phyloP scores from a whole-genome alignment of 2,329 filamentous ascomycete genomes.

The Colletotrichum higginsianum region DNA sequence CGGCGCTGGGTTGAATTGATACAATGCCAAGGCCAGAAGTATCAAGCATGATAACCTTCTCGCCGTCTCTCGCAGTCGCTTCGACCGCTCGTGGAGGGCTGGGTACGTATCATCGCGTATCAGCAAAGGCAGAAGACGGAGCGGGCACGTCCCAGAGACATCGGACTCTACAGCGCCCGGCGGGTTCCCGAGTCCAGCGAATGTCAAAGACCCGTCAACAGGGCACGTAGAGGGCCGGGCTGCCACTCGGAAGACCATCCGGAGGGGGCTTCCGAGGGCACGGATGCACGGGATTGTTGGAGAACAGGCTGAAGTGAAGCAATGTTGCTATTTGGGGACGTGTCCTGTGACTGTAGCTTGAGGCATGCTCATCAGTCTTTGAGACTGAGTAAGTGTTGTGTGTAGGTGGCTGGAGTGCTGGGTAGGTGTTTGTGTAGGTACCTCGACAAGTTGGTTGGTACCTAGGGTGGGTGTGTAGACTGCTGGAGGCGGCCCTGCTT shows the following conservation, averaged over 20 bases:
- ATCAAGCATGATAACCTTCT: conserved; percentile 30
- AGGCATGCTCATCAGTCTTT: neutral
- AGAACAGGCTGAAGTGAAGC: neutral
- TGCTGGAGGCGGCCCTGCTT: neutral
- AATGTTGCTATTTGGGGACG: neutral
- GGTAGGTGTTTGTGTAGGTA: too few relatives aligned
- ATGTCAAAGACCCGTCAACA: conserved; percentile 36
- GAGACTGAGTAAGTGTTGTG: too few relatives aligned
- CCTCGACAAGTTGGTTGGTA: too few relatives aligned
- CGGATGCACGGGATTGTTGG: conserved; percentile 11
- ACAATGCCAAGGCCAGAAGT: conserved; percentile 34
- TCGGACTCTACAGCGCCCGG: neutral
- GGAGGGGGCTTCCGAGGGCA: conserved; percentile 2
- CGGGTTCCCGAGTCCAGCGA: conserved; percentile 15
- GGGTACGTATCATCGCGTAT: conserved; percentile 10
- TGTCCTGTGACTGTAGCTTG: neutral
- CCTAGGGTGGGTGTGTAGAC: neutral
- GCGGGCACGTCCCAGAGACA: conserved; percentile 20
- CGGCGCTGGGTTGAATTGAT: conserved; percentile 21
- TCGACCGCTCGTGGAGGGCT: conserved; percentile 10
- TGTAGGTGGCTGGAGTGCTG: too few relatives aligned
- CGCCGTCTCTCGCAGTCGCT: conserved; percentile 11
- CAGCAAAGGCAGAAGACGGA: conserved; percentile 1
- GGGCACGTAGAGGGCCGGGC: conserved; percentile 17
- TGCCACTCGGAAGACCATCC: conserved; percentile 12